Percentiles rank a stretch among this genome's conserved stretches.
Conservation (phyloP, 2,329 filamentous ascomycete genomes). For the Trichoderma harzianum region DNA sequence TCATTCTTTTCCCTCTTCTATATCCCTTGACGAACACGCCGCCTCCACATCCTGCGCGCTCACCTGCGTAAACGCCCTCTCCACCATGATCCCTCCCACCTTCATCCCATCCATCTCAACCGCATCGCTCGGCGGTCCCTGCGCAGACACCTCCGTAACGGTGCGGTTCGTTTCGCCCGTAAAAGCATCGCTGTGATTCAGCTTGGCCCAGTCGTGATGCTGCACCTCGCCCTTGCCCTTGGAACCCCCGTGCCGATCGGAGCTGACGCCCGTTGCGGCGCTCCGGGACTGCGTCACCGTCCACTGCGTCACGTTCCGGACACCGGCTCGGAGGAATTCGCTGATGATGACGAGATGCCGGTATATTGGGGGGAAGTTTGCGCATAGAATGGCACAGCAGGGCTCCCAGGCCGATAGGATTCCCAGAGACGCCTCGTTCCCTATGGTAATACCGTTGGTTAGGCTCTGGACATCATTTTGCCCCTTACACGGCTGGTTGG, state of each 20-base stretch:
- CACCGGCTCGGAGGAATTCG: background rate
- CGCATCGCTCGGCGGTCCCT: background rate
- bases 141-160: constrained; percentile 6
- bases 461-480: background rate
- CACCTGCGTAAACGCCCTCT: constrained; percentile 15
- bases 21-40: background rate
- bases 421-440: constrained; percentile 9
- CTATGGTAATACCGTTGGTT: background rate
- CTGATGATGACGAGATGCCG: background rate
- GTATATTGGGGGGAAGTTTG: constrained; percentile 18
- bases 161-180: background rate
- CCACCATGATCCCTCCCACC: constrained; percentile 11
- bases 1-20: background rate
- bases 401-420: constrained; percentile 21
- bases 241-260: background rate
- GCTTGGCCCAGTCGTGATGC: constrained; percentile 12
- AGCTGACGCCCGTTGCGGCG: background rate
- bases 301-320: background rate
- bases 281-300: background rate
- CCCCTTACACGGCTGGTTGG: background rate
- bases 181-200: background rate
- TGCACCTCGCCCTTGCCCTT: background rate
- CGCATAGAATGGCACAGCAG: constrained; percentile 21
- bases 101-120: constrained; percentile 1
- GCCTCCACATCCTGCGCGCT: constrained; percentile 8